These are phyloP conservation scores for Diospyros lotus DNA, from an alignment of 148 eudicot genomes.

Conservation along the genomic window DNA sequence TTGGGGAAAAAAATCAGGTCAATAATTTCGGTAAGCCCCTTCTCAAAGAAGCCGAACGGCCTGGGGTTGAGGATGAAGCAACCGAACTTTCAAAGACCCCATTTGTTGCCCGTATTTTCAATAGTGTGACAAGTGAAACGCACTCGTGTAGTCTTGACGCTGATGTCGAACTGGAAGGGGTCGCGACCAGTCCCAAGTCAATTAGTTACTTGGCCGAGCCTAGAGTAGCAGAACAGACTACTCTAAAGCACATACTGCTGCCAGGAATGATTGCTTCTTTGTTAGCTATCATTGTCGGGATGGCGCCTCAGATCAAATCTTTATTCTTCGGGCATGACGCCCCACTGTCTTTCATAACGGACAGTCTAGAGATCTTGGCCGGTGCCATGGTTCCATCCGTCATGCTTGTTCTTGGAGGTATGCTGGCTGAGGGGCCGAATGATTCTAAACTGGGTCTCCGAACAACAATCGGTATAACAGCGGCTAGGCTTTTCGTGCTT, in stretches of 20 bases:
- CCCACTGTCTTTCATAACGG: conserved; percentile 49
- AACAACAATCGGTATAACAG: conserved; percentile 52
- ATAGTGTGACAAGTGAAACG: conserved; percentile 35
- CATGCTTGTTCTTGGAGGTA: conserved; percentile 71
- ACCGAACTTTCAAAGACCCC: conserved; percentile 50
- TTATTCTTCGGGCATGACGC: conserved; percentile 48
- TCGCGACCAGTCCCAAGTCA: conserved; percentile 27
- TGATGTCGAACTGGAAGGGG: conserved; percentile 21
- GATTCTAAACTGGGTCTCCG: conserved; percentile 50
- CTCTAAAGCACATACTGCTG: conserved; percentile 56
- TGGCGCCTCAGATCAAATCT: conserved; percentile 48
- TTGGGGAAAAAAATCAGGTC: conserved; percentile 14
- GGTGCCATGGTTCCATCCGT: conserved; percentile 70
- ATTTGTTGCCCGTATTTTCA: conserved; percentile 45
- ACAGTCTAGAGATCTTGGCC: conserved; percentile 58
- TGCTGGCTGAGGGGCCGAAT: conserved; percentile 66
- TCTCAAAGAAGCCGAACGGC: conserved; percentile 66
- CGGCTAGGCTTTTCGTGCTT: conserved; percentile 51
- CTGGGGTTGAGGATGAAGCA: conserved; percentile 54
- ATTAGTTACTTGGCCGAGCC: conserved; percentile 54
- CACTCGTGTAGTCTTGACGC: conserved; percentile 22
- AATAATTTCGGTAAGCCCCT: conserved; percentile 42
- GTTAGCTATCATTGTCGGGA: conserved; percentile 47
- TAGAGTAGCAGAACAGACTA: conserved; percentile 57
- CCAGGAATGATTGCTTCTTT: conserved; percentile 68